Conservation (phyloP, 148 eudicot species). For the Arctostaphylos glauca region DNA sequence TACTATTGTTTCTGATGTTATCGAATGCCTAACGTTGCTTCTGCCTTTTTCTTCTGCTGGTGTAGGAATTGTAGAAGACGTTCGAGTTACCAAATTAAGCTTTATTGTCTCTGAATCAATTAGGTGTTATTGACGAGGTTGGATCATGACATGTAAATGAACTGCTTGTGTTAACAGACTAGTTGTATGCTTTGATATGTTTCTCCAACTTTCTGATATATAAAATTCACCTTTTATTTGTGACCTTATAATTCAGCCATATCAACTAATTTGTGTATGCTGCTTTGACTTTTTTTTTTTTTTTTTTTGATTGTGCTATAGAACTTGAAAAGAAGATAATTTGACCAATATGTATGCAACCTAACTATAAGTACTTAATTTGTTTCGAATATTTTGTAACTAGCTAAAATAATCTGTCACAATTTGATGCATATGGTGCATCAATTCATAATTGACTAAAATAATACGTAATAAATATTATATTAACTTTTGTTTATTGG, state of each 20-base stretch:
- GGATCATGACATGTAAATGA: conserved; percentile 13
- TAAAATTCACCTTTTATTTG: not conserved
- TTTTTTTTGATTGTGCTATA: not conserved
- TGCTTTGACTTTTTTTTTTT: not conserved
- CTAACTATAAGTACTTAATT: no score
- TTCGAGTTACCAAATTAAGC: not conserved
- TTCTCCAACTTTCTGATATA: not conserved
- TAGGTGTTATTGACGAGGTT: conserved; percentile 2
- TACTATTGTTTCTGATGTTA: not conserved
- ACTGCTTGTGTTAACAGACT: not conserved
- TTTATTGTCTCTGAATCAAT: not conserved
- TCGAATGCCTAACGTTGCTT: conserved; percentile 1
- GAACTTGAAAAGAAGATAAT: not conserved
- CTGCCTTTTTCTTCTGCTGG: not conserved
- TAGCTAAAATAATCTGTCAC: no score
- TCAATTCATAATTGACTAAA: no score
- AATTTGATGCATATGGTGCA: no score
- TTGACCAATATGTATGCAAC: no score
- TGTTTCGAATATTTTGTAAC: no score
- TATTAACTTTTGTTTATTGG: no score
- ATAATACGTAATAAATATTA: no score
- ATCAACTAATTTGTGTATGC: not conserved
- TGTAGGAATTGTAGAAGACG: conserved; percentile 5
- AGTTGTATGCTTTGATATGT: not conserved
- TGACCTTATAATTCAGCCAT: not conserved